Percentiles rank a stretch among this genome's conserved stretches.
Evolutionary conservation across 2,329 filamentous ascomycete genomes (phyloP).

Genomic region (Drechslera avenae): DNA sequence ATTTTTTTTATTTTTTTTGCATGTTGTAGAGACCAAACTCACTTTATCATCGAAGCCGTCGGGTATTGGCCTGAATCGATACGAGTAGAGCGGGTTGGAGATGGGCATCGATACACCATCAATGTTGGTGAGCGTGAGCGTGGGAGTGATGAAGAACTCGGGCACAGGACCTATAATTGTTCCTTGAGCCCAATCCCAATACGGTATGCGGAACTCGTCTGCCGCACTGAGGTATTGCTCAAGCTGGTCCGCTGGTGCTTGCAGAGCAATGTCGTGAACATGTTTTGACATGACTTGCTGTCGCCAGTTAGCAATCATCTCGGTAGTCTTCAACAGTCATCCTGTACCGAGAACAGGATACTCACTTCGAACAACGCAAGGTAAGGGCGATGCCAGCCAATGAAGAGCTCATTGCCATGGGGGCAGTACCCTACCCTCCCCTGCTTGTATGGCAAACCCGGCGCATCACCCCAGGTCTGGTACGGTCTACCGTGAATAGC

Average conservation of each 20-base stretch:
- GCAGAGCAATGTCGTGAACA: slow-evolving; percentile 25
- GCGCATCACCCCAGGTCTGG: slow-evolving; percentile 41
- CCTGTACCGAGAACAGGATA: too few species aligned
- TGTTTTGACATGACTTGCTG: slow-evolving; percentile 41
- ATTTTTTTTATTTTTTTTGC: too few species aligned
- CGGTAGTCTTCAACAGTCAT: too few species aligned
- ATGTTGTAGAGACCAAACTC: not conserved
- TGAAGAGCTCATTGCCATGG: slow-evolving; percentile 77
- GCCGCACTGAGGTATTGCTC: slow-evolving; percentile 34
- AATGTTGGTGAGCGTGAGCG: slow-evolving; percentile 21
- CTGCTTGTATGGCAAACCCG: slow-evolving; percentile 41
- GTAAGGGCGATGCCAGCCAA: slow-evolving; percentile 86
- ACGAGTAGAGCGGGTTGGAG: slow-evolving; percentile 39
- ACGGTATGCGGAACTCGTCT: slow-evolving; percentile 40
- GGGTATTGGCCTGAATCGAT: slow-evolving; percentile 32
- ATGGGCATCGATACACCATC: slow-evolving; percentile 24
- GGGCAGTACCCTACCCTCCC: slow-evolving; percentile 69
- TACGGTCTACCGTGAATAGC: slow-evolving; percentile 47
- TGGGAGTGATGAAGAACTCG: slow-evolving; percentile 28
- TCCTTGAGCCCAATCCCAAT: slow-evolving; percentile 44
- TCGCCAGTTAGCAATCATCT: not conserved
- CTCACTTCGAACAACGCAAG: slow-evolving; percentile 65
- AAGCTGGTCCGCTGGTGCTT: slow-evolving; percentile 20
- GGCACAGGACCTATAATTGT: slow-evolving; percentile 28
- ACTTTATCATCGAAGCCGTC: slow-evolving; percentile 36